Base-by-base conservation (phyloP, 345 rosid species). In the Populus alba region DNA sequence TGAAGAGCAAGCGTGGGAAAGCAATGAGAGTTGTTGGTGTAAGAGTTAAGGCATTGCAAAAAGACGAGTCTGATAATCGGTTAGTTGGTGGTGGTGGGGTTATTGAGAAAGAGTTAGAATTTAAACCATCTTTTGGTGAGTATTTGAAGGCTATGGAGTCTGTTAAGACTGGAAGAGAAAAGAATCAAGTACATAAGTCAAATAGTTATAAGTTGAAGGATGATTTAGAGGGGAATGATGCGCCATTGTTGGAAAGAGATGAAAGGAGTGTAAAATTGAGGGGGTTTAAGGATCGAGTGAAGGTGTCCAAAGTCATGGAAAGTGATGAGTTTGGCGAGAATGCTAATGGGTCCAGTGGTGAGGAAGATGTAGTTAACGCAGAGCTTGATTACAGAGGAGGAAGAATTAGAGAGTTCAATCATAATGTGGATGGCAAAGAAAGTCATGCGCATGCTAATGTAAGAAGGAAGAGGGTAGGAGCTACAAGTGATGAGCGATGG, bases 141-240 rank as follows among this genome's bases (percentile, higher is more conserved):
- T 91, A 91, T 83, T 77, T 95, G 87, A 90, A 91, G 86, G 85
- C 85, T 73, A 87, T 95, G 97, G 95, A 95, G 81, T 84, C 90
- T 41, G 85, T 90, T 79, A 92, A 83, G 87, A 83, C 87, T 76
- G 87, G 67, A 8, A n/a, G n/a, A n/a, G n/a, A n/a, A n/a, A n/a
- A n/a, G n/a, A n/a, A n/a, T n/a, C n/a, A n/a, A n/a, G n/a, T n/a
- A n/a, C n/a, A n/a, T n/a, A n/a, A n/a, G n/a, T n/a, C n/a, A n/a
- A n/a, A n/a, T n/a, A n/a, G n/a, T n/a, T n/a, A n/a, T n/a, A n/a
- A n/a, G n/a, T n/a, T n/a, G n/a, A n/a, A n/a, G n/a, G n/a, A n/a
- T n/a, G n/a, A n/a, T n/a, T n/a, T n/a, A n/a, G n/a, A n/a, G n/a
- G n/a, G n/a, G n/a, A n/a, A n/a, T n/a, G n/a, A n/a, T n/a, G n/a